Evolutionary conservation across 2,329 filamentous ascomycete species (phyloP), one percentile per base, ranked within the genome.

Genomic region (Trichoderma hamatum): DNA sequence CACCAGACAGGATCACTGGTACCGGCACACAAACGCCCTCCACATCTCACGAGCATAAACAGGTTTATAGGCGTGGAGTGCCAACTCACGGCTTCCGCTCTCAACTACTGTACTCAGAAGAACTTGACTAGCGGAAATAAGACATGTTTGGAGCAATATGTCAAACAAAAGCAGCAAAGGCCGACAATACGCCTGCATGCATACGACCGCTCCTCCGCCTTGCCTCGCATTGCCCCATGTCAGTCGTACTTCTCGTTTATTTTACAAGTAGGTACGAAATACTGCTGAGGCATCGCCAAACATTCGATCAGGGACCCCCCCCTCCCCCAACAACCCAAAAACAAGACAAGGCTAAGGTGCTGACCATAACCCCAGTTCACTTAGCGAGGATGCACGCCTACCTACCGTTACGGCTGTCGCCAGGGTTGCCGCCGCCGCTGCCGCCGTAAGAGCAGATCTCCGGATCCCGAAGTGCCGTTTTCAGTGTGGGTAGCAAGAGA

Each of bases 401-500:
- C 62, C 28, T 30, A 24, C 30, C 43, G 21, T 26, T 26, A n/a
- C 30, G 24, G n/a, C 61, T 24, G 32, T 34, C 24, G 49, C 61
- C 39, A 43, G 39, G 16, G 39, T 43, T 43, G 39, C 30, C 32
- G n/a, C 61, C 32, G 34, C 34, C 24, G 49, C 61, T 43, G 34
- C 49, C 19, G 49, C 61, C 61, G 26, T 28, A 55, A 39, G 61
- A 30, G 19, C 51, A 55, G 61, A 64, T 64, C 63, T 66, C 28
- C 63, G 52, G 36, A 28, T 56, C 19, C 63, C 63, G 52, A 58
- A 34, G 9, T 46, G 63, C 63, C 63, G 52, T n/a, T 56, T 43
- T 58, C 26, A 26, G 52, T 56, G 28, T 58, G 52, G 51, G 39
- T 43, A 65, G 26, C 19, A n/a, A 3, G 36, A 54, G 62, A 43